phyloP scores from a whole-genome alignment of 169 alveolate species.

The Prorocentrum cordatum region DNA sequence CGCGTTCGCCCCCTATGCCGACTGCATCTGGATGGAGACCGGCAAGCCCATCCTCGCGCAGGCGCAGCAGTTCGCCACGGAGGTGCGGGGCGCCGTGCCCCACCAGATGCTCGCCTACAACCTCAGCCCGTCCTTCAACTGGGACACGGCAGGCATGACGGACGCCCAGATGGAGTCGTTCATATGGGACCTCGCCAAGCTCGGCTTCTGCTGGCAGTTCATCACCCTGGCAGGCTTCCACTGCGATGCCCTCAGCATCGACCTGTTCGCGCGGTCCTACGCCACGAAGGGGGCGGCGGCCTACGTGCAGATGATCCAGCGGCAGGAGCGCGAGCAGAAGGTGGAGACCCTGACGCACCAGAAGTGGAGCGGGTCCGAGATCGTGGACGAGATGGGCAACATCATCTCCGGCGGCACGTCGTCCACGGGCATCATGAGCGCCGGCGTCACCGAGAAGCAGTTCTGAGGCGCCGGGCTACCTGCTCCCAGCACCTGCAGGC shows the following conservation, averaged over 20 bases:
- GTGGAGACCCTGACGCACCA: conserved; percentile 79
- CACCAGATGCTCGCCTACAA: conserved; percentile 77
- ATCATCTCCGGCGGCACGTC: conserved; percentile 53
- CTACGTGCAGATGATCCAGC: conserved; percentile 78
- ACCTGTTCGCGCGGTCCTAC: conserved; percentile 75
- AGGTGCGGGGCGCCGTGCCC: conserved; percentile 72
- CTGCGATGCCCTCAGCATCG: conserved; percentile 75
- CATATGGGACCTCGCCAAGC: conserved; percentile 75
- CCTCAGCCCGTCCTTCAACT: conserved; percentile 80
- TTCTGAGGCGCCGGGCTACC: too few species aligned
- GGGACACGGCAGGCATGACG: conserved; percentile 78
- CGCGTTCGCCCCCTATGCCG: conserved; percentile 65
- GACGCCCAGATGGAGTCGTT: conserved; percentile 76
- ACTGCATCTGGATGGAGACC: conserved; percentile 82
- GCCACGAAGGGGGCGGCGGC: conserved; percentile 76
- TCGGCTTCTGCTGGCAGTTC: conserved; percentile 82
- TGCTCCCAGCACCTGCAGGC: too few species aligned
- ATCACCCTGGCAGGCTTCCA: conserved; percentile 83
- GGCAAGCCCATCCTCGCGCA: conserved; percentile 78
- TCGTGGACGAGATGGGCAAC: conserved; percentile 68
- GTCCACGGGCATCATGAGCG: conserved; percentile 64
- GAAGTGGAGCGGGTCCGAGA: conserved; percentile 74
- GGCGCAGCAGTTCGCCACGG: conserved; percentile 77
- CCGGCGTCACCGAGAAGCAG: conserved; percentile 69
- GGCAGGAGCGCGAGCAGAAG: conserved; percentile 76